Evolutionary conservation across 2,329 filamentous ascomycete genomes (phyloP).

Genomic region (Periconia sp.): DNA sequence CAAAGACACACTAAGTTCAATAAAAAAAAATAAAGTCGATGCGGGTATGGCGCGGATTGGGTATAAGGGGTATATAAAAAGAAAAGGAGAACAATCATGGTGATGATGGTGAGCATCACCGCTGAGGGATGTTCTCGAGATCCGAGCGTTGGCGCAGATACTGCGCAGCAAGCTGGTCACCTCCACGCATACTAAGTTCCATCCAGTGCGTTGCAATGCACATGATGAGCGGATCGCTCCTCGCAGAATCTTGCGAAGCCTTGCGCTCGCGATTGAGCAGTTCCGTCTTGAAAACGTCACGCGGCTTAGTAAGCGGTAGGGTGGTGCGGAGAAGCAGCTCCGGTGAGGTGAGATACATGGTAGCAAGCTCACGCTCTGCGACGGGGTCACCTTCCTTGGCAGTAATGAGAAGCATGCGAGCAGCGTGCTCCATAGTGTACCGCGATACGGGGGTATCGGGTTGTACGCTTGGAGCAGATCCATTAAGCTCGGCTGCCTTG

Average conservation of each 20-base stretch:
- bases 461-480: slow-evolving; percentile 11
- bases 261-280: slow-evolving; percentile 72
- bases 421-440: slow-evolving; percentile 79
- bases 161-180: slow-evolving; percentile 81
- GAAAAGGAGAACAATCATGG: not conserved
- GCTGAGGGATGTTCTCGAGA: slow-evolving; percentile 63
- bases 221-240: slow-evolving; percentile 87
- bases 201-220: slow-evolving; percentile 98
- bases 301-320: slow-evolving; percentile 80
- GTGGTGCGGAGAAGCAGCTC: slow-evolving; percentile 82
- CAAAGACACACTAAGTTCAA: too few relatives aligned
- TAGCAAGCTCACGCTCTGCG: slow-evolving; percentile 89
- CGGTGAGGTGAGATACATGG: slow-evolving; percentile 91
- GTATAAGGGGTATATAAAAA: slow-evolving; percentile 16
- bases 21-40: slow-evolving; percentile 3
- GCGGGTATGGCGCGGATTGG: slow-evolving; percentile 12
- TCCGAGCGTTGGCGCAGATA: slow-evolving; percentile 77
- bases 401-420: slow-evolving; percentile 88
- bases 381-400: slow-evolving; percentile 89
- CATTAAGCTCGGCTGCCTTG: slow-evolving; percentile 14
- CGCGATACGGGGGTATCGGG: slow-evolving; percentile 57
- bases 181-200: slow-evolving; percentile 85
- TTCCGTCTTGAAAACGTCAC: slow-evolving; percentile 88
- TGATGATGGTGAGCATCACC: slow-evolving; percentile 10
- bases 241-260: slow-evolving; percentile 61